A percentile compares a stretch with the other conserved stretches of the same genome.
phyloP scores from a whole-genome alignment of 2,329 filamentous ascomycete genomes.

The Exophiala bonariae region DNA sequence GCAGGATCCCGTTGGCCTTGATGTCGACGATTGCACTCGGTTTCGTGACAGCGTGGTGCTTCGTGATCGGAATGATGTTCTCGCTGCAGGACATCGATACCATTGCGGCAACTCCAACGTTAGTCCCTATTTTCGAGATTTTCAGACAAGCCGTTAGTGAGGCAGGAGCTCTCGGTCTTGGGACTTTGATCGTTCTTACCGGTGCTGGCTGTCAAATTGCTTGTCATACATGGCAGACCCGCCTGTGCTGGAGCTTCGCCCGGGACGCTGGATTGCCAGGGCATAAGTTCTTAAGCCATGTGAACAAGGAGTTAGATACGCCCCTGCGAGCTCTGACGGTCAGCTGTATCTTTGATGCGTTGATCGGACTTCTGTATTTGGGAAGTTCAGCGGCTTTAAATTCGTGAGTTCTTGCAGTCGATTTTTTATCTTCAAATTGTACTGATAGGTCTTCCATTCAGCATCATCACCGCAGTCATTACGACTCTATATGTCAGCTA shows the following conservation, averaged over 20 bases:
- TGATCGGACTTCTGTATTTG: conserved; percentile 41
- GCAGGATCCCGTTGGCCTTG: conserved; percentile 51
- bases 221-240: conserved; percentile 52
- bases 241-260: conserved; percentile 40
- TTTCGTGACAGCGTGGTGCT: conserved; percentile 42
- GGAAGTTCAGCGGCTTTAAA: conserved; percentile 1
- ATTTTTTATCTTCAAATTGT: too few species aligned
- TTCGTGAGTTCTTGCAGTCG: neutral
- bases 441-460: too few species aligned
- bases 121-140: conserved; percentile 54
- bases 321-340: conserved; percentile 49
- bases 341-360: conserved; percentile 46
- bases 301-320: conserved; percentile 31
- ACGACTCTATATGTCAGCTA: too few species aligned
- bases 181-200: conserved; percentile 47
- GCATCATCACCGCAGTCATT: too few species aligned
- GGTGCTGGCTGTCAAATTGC: conserved; percentile 49
- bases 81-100: conserved; percentile 44
- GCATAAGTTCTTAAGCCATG: conserved; percentile 3
- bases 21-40: conserved; percentile 50
- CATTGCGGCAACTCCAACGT: conserved; percentile 41
- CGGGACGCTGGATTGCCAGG: conserved; percentile 18
- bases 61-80: conserved; percentile 50
- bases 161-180: conserved; percentile 46
- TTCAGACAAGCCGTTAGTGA: conserved; percentile 43